Base-by-base conservation (phyloP, 495 filamentous ascomycete genomes). In the Penicillium maclennaniae region DNA sequence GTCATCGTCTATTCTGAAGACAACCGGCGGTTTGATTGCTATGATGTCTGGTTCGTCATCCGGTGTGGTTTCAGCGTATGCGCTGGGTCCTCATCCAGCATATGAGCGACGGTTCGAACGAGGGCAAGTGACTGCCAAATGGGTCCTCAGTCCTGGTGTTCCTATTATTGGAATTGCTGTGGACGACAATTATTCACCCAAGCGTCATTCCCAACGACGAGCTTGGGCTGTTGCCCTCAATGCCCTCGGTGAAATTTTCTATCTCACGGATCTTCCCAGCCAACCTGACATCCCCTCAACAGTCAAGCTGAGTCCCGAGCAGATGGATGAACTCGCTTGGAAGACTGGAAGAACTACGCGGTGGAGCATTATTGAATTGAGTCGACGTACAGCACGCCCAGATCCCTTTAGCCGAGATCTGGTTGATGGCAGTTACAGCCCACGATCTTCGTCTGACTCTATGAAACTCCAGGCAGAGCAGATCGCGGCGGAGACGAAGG, bases 171-270 rank as follows among this genome's bases (percentile, higher is more conserved):
- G 83, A 14, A 85, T 98, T 53, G 82, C 83, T 31, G 87, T 96
- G 5, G 95, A 97, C 60, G 88, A 95, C 25, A 81, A 80, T 27
- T 92, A 87, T 65, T 88, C 82, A 21, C 59, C 77, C 16, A 81
- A 81, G 55, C 83, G 92, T 23, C 80, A 87, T 58, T 72, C 79
- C 9, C 76, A 84, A 41, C 78, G 81, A 19, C 85, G 90, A 25
- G 81, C 89, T 5, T 97, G 91, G 91, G 89, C 91, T 16, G 85
- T 89, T 28, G 87, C 81, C 26, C 72, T 98, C 37, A 97, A 98
- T 63, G 93, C 93, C 8, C 71, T 98, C 14, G 93, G 93, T 1
- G 93, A 98, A 66, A 76, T 96, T 2, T 97, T 86, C 66, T 96
- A 90, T 58, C 74, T 97, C 4, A 84, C 79, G 6, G 83, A 87